phyloP scores from a whole-genome alignment of 371 early-diverging fungal genomes.

The Mortierella sp. region DNA sequence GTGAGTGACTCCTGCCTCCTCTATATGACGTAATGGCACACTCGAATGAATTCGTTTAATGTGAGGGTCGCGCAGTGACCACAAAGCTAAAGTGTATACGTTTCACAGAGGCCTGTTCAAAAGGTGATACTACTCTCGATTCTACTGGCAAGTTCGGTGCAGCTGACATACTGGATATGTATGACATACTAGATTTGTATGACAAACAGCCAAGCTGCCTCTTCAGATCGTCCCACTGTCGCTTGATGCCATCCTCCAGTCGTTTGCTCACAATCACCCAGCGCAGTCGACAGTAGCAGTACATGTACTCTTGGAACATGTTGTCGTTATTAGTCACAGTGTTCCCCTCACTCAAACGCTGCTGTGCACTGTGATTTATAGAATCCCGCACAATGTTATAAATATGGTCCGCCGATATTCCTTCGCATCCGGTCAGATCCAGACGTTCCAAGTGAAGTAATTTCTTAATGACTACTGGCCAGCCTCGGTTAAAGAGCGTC shows the following conservation, averaged over 20 bases:
- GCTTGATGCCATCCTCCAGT: conserved; percentile 28
- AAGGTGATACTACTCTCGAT: conserved; percentile 9
- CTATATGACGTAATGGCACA: conserved; percentile 2
- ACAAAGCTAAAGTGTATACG: conserved; percentile 44
- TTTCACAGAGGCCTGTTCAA: conserved; percentile 14
- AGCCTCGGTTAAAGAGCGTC: conserved; percentile 36
- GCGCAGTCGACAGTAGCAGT: conserved; percentile 28
- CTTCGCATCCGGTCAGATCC: conserved; percentile 39
- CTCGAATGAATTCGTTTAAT: no score
- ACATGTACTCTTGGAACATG: conserved; percentile 9
- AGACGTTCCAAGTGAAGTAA: conserved; percentile 36
- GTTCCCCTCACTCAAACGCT: conserved; percentile 6
- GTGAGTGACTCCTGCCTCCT: not conserved
- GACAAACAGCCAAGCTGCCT: not conserved
- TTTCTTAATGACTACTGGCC: conserved; percentile 34
- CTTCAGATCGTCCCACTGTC: conserved; percentile 21
- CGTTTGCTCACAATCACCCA: conserved; percentile 50
- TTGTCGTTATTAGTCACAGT: no score
- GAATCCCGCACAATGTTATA: conserved; percentile 19
- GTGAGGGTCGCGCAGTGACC: conserved; percentile 24
- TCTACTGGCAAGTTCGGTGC: not conserved
- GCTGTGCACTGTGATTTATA: conserved; percentile 15
- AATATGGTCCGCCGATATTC: conserved; percentile 45
- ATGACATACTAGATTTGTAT: not conserved
- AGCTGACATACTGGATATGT: not conserved